Conservation (phyloP, 73 alveolate species). For the Paramecium biaurelia region DNA sequence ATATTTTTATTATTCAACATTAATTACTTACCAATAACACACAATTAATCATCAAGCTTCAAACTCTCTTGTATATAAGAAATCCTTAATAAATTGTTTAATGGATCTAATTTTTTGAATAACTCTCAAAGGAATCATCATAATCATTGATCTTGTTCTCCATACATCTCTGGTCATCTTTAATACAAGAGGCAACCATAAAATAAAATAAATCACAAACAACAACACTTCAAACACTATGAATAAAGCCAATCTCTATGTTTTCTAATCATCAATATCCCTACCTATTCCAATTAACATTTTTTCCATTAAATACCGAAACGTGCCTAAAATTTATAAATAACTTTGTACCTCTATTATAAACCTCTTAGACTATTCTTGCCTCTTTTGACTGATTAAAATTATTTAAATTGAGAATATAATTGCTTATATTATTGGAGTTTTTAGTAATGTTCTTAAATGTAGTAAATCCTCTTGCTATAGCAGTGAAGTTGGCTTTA, state of each 20-base stretch:
- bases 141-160: conserved; percentile 61
- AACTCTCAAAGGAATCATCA: conserved; percentile 52
- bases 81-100: conserved; percentile 24
- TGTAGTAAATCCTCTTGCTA: conserved; percentile 54
- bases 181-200: conserved; percentile 52
- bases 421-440: not conserved
- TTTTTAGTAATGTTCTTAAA: conserved; percentile 21
- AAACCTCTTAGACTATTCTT: not conserved
- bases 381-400: not conserved
- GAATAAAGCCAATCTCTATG: conserved; percentile 50
- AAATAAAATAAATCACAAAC: conserved; percentile 41
- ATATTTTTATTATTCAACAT: not conserved
- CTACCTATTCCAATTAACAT: not conserved
- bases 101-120: conserved; percentile 35
- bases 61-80: not conserved
- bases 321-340: not conserved
- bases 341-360: not conserved
- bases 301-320: not conserved
- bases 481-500: conserved; percentile 11
- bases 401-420: not conserved
- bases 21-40: not conserved
- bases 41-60: not conserved
- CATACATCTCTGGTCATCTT: conserved; percentile 57
- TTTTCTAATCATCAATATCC: conserved; percentile 14
- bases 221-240: conserved; percentile 54